Evolutionary conservation across 75 land plant genomes (phyloP), one percentile per base, ranked within the genome.

Genomic region (Pinus albicaulis): DNA sequence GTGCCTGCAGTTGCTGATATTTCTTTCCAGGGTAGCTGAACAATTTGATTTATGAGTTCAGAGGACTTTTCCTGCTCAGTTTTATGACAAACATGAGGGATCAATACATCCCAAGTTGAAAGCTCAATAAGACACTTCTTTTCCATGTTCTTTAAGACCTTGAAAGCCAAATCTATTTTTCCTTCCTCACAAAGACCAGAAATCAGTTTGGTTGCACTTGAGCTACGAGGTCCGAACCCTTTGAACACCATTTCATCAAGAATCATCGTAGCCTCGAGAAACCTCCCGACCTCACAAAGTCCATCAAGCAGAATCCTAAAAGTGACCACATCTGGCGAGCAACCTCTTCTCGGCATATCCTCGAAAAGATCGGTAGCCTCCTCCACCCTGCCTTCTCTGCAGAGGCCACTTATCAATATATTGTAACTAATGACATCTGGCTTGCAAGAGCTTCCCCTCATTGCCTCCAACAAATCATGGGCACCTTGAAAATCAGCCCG

Each of bases 231-330:
- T 3, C 4, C 16, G 26, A 78, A 41, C 19, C 80, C 76, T 20
- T 73, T 59, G 38, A 23, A 23, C 22, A 57, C 48, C 80, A 78
- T 78, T 16, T 23, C 13, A n/a, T 74, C 80, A 15, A 55, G 22
- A 74, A 74, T 48, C 31, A 41, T 25, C 4, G 75, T 38, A 56
- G 80, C 80, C 60, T 78, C 76, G 4, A 73, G 25, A 15, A 78
- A 36, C 52, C 56, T 72, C 52, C 75, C 59, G 23, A 15, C 56
- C 24, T 10, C 25, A 55, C 80, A 78, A 55, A 78, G 59, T 22
- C 76, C 80, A 44, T 53, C 74, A 31, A 83, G 71, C 61, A 83
- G n/a, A 19, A 70, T 59, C 53, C 76, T 76, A 36, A 73, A 83
- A 23, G 82, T 76, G 8, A 79, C 59, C 55, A 75, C 82, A 71